Base-by-base conservation (phyloP, 2,329 filamentous ascomycete species). In the Exophiala phaeomuriformis region DNA sequence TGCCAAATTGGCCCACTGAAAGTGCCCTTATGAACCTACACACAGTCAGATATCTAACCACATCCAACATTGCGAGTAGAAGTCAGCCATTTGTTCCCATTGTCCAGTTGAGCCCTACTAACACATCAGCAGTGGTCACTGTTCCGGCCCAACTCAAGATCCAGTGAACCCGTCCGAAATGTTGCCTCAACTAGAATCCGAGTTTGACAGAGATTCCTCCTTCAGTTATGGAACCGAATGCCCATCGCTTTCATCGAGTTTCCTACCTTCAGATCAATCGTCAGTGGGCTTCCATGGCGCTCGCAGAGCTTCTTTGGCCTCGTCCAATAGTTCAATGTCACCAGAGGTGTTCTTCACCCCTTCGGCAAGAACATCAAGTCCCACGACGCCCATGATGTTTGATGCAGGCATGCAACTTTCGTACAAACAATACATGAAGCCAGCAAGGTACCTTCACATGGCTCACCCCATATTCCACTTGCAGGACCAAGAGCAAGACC, bases 201-300 rank as follows among this genome's bases (percentile, higher is more conserved):
- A 54, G 2, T 60, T 56, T 43, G 56, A 56, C 12, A 45, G 37
- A 36, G 53, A 53, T 28, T 50, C 55, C 29, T 49, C 55, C 29
- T 44, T 60, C 35, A 27, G 51, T 7, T 54, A 57, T 10, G 35
- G 47, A 36, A 43, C 54, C n/a, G 48, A 56, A 19, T 60, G 58
- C 42, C 47, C 57, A 5, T 57, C 53, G 9, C 48, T 62, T 4
- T 55, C 60, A 6, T 60, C 58, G 19, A 60, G 55, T 44, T 60
- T 60, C 41, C 48, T 62, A 46, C 57, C 57, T 29, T 52, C 55
- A 36, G 58, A 60, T 41, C 48, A 49, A 9, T 56, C 54, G 7
- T 43, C 45, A 3, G 30, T 47, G 8, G 52, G 47, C n/a, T 47
- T 52, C 30, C 51, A 55, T n/a, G 52, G 43, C 9, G 43, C 42